Base-by-base conservation (phyloP, 768 basidiomycete genomes). In the Suillus variegatus region DNA sequence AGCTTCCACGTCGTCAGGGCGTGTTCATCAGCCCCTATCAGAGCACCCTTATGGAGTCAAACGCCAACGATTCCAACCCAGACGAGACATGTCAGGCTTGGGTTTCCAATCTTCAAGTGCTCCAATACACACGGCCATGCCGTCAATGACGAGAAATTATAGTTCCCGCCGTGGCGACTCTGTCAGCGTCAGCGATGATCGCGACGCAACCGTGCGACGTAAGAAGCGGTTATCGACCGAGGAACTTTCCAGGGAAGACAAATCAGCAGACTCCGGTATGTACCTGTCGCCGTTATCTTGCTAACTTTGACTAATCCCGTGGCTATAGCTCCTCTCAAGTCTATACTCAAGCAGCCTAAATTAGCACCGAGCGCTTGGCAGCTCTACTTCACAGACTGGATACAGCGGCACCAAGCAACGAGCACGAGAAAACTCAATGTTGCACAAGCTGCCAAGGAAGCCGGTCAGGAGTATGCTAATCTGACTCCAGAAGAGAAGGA, bases 351-450 rank as follows among this genome's bases (percentile, higher is more conserved):
- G 51, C 94, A 93, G 22, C 95, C 95, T 57, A 95, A 95, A 80
- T 85, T 95, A 71, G 93, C 95, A 7, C 94, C 93, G 5, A 95
- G 94, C 4, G 93, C 95, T 63, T 97, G 95, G 95, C 95, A 97
- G 77, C 85, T 97, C 52, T 97, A 94, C 78, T 97, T 97, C 75
- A 94, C 94, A 28, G 94, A 97, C 74, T 95, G 93, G 88, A 95
- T 97, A 68, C 91, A 94, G 75, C 85, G 86, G 72, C 91, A 93
- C 75, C 92, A 93, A 77, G 88, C 88, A 65, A 85, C 86, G 28
- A 90, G 88, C 65, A 87, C 85, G 49, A 84, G 93, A 71, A 97
- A 97, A 79, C 85, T 97, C 43, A 97, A 97, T 76, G 94, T 97
- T 64, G 95, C 95, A 18, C 93, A 96, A 75, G 93, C 94, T 46